Conservation (phyloP, 1,284 basidiomycete genomes). For the Ceratobasidium theobromae region DNA sequence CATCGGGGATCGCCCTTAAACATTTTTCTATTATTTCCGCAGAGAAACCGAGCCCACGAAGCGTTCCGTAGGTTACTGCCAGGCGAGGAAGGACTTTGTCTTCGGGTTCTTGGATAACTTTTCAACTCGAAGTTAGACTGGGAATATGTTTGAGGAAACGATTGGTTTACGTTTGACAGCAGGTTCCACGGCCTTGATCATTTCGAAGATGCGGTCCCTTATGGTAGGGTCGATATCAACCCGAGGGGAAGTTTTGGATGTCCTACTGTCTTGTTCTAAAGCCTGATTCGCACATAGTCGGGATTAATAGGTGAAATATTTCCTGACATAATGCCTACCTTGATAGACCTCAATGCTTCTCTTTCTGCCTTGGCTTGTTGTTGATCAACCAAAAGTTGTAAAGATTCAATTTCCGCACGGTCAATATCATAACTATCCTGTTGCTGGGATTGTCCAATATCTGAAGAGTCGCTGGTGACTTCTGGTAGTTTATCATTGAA, state of each 20-base stretch:
- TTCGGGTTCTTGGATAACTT: slow-evolving; percentile 46
- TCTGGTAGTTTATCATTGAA: slow-evolving; percentile 39
- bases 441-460: no score
- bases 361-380: slow-evolving; percentile 88
- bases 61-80: slow-evolving; percentile 77
- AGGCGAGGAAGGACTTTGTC: slow-evolving; percentile 75
- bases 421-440: slow-evolving; percentile 3
- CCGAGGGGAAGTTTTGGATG: slow-evolving; percentile 64
- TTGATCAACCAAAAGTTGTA: slow-evolving; percentile 74
- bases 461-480: slow-evolving; percentile 40
- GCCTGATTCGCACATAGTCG: slow-evolving; percentile 50
- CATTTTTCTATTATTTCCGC: slow-evolving; percentile 71
- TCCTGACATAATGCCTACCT: slow-evolving; percentile 45
- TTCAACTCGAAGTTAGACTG: neutral
- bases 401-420: slow-evolving; percentile 36
- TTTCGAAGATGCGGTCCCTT: slow-evolving; percentile 60
- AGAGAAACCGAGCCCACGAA: slow-evolving; percentile 82
- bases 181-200: slow-evolving; percentile 47
- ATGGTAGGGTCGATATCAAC: slow-evolving; percentile 66
- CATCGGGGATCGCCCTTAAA: slow-evolving; percentile 58
- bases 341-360: slow-evolving; percentile 72
- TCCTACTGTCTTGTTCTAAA: slow-evolving; percentile 82
- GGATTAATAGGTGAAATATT: neutral
- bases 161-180: slow-evolving; percentile 45
- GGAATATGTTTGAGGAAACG: slow-evolving; percentile 31